Conservation (phyloP, 345 rosid species). For the Sonneratia caseolaris region DNA sequence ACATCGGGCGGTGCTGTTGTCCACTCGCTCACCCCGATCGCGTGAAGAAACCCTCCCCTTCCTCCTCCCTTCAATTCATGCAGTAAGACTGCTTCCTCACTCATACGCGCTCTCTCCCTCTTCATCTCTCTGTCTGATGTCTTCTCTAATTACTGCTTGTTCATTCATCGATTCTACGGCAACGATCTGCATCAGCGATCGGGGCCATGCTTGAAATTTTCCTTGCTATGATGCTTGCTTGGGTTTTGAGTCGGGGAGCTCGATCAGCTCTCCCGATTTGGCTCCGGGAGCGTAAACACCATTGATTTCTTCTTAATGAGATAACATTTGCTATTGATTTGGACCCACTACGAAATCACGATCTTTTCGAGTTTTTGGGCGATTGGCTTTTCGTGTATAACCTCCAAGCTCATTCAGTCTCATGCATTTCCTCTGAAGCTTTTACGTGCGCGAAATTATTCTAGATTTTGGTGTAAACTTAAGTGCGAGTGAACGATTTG, state of each 20-base stretch:
- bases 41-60: constrained; percentile 10
- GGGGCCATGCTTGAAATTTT: neutral
- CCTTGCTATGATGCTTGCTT: neutral
- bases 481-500: neutral
- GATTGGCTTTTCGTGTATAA: no score
- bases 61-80: neutral
- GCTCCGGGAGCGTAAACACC: neutral
- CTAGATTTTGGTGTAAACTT: neutral
- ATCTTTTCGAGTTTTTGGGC: no score
- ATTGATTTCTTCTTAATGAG: neutral
- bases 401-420: no score
- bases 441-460: neutral
- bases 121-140: neutral
- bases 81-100: neutral
- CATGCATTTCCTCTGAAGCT: neutral
- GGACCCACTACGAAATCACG: no score
- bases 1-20: neutral
- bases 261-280: neutral
- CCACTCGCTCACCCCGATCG: constrained; percentile 16
- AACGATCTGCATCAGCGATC: neutral
- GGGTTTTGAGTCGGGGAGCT: neutral
- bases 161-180: neutral
- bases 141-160: neutral
- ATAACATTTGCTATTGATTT: neutral
- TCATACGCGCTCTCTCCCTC: neutral